These are phyloP conservation scores for Russula emetica DNA, from an alignment of 768 basidiomycete species.

Conservation along the genomic window DNA sequence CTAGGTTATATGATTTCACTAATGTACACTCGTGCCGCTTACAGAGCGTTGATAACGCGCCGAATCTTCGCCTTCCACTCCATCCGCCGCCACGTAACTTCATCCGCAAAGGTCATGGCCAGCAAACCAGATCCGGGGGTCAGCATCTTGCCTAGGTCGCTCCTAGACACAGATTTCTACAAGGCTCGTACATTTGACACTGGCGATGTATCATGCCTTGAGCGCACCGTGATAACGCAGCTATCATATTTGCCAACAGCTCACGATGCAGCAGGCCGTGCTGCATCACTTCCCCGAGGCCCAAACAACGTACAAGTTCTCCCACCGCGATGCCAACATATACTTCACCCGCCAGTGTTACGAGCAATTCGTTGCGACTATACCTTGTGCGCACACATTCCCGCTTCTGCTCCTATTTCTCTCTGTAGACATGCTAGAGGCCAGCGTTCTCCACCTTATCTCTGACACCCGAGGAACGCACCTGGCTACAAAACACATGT, in stretches of 20 bases:
- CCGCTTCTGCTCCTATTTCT: background rate
- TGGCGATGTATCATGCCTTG: background rate
- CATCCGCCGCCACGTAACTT: background rate
- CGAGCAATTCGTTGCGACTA: conserved; percentile 50
- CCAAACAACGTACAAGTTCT: conserved; percentile 72
- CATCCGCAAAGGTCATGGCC: conserved; percentile 5
- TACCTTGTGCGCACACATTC: conserved; percentile 47
- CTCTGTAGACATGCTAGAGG: background rate
- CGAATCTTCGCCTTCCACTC: background rate
- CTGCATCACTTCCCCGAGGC: conserved; percentile 69
- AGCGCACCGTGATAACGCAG: conserved; percentile 4
- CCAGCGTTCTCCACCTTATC: conserved; percentile 65
- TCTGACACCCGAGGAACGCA: conserved; percentile 56
- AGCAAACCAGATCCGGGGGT: conserved; percentile 12
- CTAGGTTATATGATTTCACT: too few species aligned
- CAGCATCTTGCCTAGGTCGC: conserved; percentile 42
- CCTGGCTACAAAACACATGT: conserved; percentile 63
- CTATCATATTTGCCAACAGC: conserved; percentile 39
- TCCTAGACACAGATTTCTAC: conserved; percentile 93
- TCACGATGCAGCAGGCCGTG: conserved; percentile 96
- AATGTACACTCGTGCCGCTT: background rate
- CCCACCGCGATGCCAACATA: conserved; percentile 62
- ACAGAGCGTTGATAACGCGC: background rate
- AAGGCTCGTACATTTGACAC: conserved; percentile 42
- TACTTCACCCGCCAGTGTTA: conserved; percentile 65